Evolutionary conservation across 306 rosid genomes (phyloP), one percentile per base, ranked within the genome.

Genomic region (Pueraria montana): DNA sequence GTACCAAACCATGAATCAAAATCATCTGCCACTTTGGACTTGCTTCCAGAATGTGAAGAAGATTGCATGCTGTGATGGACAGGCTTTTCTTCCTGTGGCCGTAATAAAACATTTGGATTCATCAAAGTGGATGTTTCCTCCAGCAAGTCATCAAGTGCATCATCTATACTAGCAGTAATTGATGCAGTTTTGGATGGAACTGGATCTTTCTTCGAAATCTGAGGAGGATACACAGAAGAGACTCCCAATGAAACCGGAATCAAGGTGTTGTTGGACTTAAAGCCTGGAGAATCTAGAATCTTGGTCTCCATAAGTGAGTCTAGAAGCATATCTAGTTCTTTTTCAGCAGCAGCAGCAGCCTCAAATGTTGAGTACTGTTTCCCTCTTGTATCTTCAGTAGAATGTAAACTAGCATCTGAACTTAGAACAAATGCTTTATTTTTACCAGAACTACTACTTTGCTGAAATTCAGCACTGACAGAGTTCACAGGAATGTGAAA

Each of bases 1-100:
- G 97, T 89, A 86, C 89, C 95, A 34, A 92, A 88, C 98, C 97
- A 91, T 63, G 95, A 87, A 78, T 92, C 95, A 81, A 94, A 91
- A 65, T 92, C 94, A 80, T 91, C 90, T 3, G 75, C 27, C 62
- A 73, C 74, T 84, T 81, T 62, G 75, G 91, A 53, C 84, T 80
- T 87, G 74, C 84, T 83, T 78, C 61, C 92, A 26, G 92, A 82
- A 55, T 53, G 74, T 12, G 93, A 69, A 26, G 90, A 78, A 40
- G 93, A 72, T n/a, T 59, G 88, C 30, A 78, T 50, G 66, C 58
- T 67, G 62, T 55, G 46, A 11, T 36, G 71, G 30, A 65, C 65
- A 62, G 75, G 56, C 36, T 81, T 82, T 72, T 81, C 88, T 78
- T 79, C 87, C 30, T 34, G 85, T 40, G 90, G 43, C 63, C 49